Base-by-base conservation (phyloP, 169 alveolate species). In the Perkinsus marinus region DNA sequence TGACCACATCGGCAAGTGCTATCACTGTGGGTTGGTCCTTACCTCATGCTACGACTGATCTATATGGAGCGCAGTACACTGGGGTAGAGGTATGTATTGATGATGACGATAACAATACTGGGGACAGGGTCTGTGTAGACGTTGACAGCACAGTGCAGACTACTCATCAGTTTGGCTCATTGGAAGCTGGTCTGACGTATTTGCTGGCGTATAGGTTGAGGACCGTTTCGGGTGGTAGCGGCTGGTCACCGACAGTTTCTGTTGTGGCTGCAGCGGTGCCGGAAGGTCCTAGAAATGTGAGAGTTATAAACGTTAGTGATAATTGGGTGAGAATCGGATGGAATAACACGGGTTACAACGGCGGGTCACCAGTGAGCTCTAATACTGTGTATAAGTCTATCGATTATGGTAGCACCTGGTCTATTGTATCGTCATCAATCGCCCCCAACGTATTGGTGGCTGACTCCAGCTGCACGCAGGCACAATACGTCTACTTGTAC, bases 301-400 rank as follows among this genome's bases (percentile, higher is more conserved):
- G 79, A 16, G 79, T 57, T 13, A 57, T 57, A 30, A 57, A 30
- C 79, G 34, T 57, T 57, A 30, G 79, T 16, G 79, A 57, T 26
- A 57, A 13, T 2, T 19, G 30, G 26, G 79, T 57, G 79, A 57
- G 30, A 16, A 39, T 90, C 39, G 91, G 91, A 30, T 90, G 91
- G 91, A 57, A 90, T 43, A 39, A 39, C 69, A 90, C 91, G 79
- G 91, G 91, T 17, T 41, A 36, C 43, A 90, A 90, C 69, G 91
- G 91, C 38, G 91, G 91, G 41, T 41, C 79, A 39, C 39, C 68
- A 0, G 57, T 90, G 36, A 90, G 47, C 19, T 37, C 69, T 17
- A 39, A 39, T 22, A 6, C 57, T 36, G 68, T 90, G 17, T 90
- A 90, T 69, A 39, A 57, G 79, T 57, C 79, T 5, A 57, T 30